Percentiles rank a stretch among this genome's conserved stretches.
Evolutionary conservation across 148 eudicot species (phyloP).

Genomic region (Fallopia convolvulus): DNA sequence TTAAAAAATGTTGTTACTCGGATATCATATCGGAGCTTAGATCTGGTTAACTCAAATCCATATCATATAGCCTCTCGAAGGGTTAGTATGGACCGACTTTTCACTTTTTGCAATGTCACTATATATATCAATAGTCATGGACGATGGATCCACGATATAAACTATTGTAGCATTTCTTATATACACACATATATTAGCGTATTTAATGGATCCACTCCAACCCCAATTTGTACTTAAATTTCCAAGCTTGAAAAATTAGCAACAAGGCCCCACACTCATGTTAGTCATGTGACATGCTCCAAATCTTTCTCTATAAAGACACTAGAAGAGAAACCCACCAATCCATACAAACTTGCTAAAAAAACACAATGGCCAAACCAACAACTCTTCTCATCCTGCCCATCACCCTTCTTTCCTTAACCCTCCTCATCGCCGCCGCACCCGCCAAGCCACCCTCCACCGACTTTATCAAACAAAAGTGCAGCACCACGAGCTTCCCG

Average conservation of each 20-base stretch:
- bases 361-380: neutral
- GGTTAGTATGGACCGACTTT: too few relatives aligned
- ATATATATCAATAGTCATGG: too few relatives aligned
- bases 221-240: too few relatives aligned
- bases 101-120: too few relatives aligned
- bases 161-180: too few relatives aligned
- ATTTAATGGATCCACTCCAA: too few relatives aligned
- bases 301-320: neutral
- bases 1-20: too few relatives aligned
- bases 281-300: neutral
- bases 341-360: neutral
- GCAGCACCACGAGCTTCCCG: constrained; percentile 58
- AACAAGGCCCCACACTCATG: neutral
- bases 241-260: neutral
- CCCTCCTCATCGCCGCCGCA: neutral
- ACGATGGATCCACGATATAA: too few relatives aligned
- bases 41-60: too few relatives aligned
- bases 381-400: neutral
- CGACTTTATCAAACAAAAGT: constrained; percentile 49
- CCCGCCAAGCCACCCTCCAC: constrained; percentile 4
- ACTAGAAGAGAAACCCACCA: neutral
- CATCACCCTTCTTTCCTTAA: neutral
- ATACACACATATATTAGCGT: too few relatives aligned
- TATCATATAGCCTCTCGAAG: too few relatives aligned
- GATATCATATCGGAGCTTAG: too few relatives aligned